A percentile compares a stretch with the other conserved stretches of the same genome.
These are phyloP conservation scores for Hortiboletus rubellus DNA, from an alignment of 1,284 basidiomycete genomes.

Conservation along the genomic window DNA sequence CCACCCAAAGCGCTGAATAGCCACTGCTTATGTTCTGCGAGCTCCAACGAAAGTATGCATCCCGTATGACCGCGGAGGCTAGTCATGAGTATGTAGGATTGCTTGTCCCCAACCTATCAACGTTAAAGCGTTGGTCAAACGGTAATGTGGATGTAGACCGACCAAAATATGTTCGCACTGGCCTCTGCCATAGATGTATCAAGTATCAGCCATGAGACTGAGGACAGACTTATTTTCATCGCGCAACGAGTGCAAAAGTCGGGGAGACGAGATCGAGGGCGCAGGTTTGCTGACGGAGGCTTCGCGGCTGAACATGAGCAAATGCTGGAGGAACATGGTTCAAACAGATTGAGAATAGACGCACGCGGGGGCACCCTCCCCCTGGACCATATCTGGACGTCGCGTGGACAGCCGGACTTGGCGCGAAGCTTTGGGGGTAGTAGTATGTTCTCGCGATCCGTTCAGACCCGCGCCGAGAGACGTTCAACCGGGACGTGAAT, in stretches of 20 bases:
- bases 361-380: slow-evolving; percentile 26
- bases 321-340: background rate
- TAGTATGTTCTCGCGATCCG: background rate
- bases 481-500: background rate
- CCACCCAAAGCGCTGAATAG: slow-evolving; percentile 81
- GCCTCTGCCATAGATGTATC: slow-evolving; percentile 82
- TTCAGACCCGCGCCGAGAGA: background rate
- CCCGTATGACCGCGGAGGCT: slow-evolving; percentile 84
- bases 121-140: slow-evolving; percentile 2
- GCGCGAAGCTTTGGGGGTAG: background rate
- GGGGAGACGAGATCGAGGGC: slow-evolving; percentile 42
- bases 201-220: slow-evolving; percentile 70
- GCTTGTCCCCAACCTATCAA: slow-evolving; percentile 79
- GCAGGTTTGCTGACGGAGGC: slow-evolving; percentile 61
- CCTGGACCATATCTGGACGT: background rate
- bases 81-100: slow-evolving; percentile 66
- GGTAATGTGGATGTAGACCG: background rate
- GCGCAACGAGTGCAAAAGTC: slow-evolving; percentile 67
- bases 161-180: slow-evolving; percentile 69
- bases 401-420: slow-evolving; percentile 5
- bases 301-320: slow-evolving; percentile 30
- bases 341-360: slow-evolving; percentile 10
- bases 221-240: slow-evolving; percentile 71
- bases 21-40: slow-evolving; percentile 78
- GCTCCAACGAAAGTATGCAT: slow-evolving; percentile 81